Percentiles rank a stretch among this genome's conserved stretches.
Evolutionary conservation across 2,329 filamentous ascomycete genomes (phyloP).

Genomic region (Cyphellophora europaea): DNA sequence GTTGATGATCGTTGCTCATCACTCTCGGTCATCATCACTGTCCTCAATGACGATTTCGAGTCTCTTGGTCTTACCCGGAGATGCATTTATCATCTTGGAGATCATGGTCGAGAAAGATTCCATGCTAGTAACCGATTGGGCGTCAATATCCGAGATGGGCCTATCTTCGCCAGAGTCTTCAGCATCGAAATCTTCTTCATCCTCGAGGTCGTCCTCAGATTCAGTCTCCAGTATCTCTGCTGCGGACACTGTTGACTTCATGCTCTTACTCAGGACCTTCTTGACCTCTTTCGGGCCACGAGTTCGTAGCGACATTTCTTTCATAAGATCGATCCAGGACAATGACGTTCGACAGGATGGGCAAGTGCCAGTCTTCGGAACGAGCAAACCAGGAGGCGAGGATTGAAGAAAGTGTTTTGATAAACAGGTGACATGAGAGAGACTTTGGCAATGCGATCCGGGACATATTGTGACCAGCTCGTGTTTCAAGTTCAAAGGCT

Average conservation of each 20-base stretch:
- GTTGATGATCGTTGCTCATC: slow-evolving; percentile 5
- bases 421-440: slow-evolving; percentile 49
- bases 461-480: slow-evolving; percentile 45
- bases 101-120: slow-evolving; percentile 9
- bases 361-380: slow-evolving; percentile 63
- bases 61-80: slow-evolving; percentile 6
- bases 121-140: slow-evolving; percentile 17
- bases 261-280: slow-evolving; percentile 53
- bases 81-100: slow-evolving; percentile 1
- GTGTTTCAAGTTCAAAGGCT: slow-evolving; percentile 25
- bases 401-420: slow-evolving; percentile 41
- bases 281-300: slow-evolving; percentile 62
- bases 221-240: slow-evolving; percentile 14
- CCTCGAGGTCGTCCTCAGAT: slow-evolving; percentile 13
- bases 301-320: slow-evolving; percentile 65
- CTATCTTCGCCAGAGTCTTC: neutral
- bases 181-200: slow-evolving; percentile 7
- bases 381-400: slow-evolving; percentile 33
- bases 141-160: slow-evolving; percentile 7
- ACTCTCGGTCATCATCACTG: slow-evolving; percentile 45
- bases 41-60: slow-evolving; percentile 42
- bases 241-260: slow-evolving; percentile 22
- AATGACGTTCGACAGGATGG: slow-evolving; percentile 56
- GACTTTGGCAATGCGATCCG: slow-evolving; percentile 34
- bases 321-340: slow-evolving; percentile 70